These are phyloP conservation scores for Aspergillus sp. DNA, from an alignment of 2,329 filamentous ascomycete species.

Conservation along the genomic window DNA sequence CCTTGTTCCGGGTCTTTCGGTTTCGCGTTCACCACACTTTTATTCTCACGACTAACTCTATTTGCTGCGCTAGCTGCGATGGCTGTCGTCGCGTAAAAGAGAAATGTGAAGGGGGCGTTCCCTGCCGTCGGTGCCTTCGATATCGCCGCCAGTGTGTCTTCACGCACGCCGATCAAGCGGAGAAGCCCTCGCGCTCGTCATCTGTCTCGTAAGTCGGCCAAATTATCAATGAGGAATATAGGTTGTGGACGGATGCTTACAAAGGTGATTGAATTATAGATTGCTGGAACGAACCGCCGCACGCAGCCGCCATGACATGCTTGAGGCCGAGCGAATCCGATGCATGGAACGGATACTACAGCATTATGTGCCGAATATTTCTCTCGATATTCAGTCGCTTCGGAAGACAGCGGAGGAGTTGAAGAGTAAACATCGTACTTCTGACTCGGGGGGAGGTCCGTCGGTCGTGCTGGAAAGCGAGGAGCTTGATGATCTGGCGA, in stretches of 20 bases:
- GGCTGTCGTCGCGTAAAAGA: constrained; percentile 57
- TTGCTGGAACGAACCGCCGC: constrained; percentile 31
- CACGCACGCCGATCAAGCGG: constrained; percentile 37
- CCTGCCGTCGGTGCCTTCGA: constrained; percentile 54
- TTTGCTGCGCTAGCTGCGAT: constrained; percentile 46
- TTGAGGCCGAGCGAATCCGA: constrained; percentile 36
- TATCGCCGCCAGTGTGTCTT: constrained; percentile 54
- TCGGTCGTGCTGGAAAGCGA: constrained; percentile 33
- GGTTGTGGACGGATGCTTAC: not conserved
- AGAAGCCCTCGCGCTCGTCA: constrained; percentile 31
- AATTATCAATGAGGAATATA: not conserved
- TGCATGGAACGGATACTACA: constrained; percentile 51
- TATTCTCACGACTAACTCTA: not conserved
- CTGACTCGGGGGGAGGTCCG: constrained; percentile 28
- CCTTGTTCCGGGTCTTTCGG: not conserved
- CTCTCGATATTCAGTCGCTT: constrained; percentile 44
- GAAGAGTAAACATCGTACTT: constrained; percentile 37
- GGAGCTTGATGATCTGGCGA: constrained; percentile 41
- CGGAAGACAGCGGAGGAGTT: constrained; percentile 46
- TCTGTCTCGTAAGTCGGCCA: constrained; percentile 31
- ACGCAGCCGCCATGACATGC: constrained; percentile 34
- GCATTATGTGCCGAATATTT: constrained; percentile 48
- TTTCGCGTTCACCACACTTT: not conserved
- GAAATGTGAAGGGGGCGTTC: constrained; percentile 57
- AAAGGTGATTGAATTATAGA: constrained; percentile 11